Percentiles rank a stretch among this genome's conserved stretches.
Evolutionary conservation across 1,284 basidiomycete species (phyloP).

Genomic region (Trametes versicolor): DNA sequence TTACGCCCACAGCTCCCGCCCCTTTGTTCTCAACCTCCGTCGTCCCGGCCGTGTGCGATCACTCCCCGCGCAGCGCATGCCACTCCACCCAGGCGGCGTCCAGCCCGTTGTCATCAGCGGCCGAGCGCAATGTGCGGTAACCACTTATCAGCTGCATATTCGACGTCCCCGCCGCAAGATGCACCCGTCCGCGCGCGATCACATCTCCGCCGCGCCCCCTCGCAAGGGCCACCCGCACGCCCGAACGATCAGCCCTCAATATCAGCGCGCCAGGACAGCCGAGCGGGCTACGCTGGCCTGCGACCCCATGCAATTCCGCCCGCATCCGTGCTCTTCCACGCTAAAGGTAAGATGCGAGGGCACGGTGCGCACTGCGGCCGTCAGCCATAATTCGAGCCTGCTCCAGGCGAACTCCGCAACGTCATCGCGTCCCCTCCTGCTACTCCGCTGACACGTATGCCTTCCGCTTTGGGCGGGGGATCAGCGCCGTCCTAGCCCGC

Average conservation of each 20-base stretch:
- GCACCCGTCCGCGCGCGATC: slow-evolving; percentile 15
- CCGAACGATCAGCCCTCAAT: slow-evolving; percentile 2
- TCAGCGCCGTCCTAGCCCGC: not conserved
- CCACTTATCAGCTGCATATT: slow-evolving; percentile 2
- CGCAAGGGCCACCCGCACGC: not conserved
- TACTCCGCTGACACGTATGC: slow-evolving; percentile 11
- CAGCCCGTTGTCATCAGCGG: slow-evolving; percentile 3
- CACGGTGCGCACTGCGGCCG: no score
- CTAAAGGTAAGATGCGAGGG: not conserved
- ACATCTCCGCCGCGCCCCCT: slow-evolving; percentile 14
- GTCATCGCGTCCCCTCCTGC: not conserved
- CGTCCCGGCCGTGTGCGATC: slow-evolving; percentile 16
- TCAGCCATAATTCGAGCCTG: not conserved
- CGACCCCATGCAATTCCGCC: not conserved
- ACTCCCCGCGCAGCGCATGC: slow-evolving; percentile 13
- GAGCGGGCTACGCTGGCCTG: slow-evolving; percentile 6
- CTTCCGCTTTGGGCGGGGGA: not conserved
- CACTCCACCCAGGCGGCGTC: not conserved
- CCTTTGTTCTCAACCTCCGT: slow-evolving; percentile 24
- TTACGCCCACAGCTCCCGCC: slow-evolving; percentile 22
- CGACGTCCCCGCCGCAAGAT: slow-evolving; percentile 8
- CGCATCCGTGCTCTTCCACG: not conserved
- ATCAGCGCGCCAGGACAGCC: slow-evolving; percentile 16
- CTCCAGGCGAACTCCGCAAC: slow-evolving; percentile 3
- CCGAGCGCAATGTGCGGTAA: not conserved